A percentile compares a stretch with the other conserved stretches of the same genome.
Conservation (phyloP, 116 monocot genomes). For the Phalaenopsis hybrid region DNA sequence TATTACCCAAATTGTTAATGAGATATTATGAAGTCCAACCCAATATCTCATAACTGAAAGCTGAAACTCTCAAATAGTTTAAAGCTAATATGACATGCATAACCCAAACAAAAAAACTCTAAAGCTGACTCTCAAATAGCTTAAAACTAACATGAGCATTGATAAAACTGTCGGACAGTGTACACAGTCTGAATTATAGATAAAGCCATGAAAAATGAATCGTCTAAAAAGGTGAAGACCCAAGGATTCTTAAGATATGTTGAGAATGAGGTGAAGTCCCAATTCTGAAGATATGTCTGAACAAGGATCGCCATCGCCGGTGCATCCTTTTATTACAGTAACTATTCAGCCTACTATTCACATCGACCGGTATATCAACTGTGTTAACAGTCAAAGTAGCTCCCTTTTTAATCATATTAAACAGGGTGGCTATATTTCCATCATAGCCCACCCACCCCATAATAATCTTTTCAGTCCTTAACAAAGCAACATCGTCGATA, state of each 20-base stretch:
- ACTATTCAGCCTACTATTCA: neutral
- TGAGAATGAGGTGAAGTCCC: too few species aligned
- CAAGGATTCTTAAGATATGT: slow-evolving; percentile 7
- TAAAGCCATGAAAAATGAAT: neutral
- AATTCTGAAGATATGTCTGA: neutral
- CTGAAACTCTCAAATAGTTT: too few species aligned
- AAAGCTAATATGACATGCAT: too few species aligned
- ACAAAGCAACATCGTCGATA: neutral
- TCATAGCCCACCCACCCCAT: neutral
- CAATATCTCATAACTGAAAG: too few species aligned
- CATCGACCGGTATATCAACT: neutral
- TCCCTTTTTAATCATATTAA: slow-evolving; percentile 5
- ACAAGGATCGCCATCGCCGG: slow-evolving; percentile 4
- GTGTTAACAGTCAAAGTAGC: neutral
- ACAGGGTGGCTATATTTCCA: neutral
- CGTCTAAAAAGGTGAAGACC: neutral
- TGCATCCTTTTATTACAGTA: neutral
- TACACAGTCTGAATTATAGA: slow-evolving; percentile 7
- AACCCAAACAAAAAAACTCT: too few species aligned
- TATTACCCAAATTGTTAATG: too few species aligned
- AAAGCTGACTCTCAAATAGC: too few species aligned
- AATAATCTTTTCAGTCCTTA: neutral
- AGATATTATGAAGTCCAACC: too few species aligned
- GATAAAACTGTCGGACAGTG: neutral
- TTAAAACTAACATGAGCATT: too few species aligned